A percentile compares a stretch with the other conserved stretches of the same genome.
These are phyloP conservation scores for Lophiotrema nucula DNA, from an alignment of 495 filamentous ascomycete genomes.

Conservation along the genomic window DNA sequence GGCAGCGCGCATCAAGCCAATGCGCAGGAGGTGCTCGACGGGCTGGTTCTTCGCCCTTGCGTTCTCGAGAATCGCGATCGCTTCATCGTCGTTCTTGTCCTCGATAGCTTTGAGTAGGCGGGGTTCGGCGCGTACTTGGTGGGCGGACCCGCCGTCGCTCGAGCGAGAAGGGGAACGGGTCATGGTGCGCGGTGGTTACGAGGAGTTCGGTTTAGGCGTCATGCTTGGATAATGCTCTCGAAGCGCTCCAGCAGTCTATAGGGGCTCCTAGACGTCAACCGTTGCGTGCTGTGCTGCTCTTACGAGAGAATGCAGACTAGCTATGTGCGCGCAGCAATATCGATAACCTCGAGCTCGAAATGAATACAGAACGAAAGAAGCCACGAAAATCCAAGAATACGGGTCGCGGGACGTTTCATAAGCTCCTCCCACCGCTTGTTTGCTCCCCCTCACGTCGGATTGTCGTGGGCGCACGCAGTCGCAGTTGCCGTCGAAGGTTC, in stretches of 20 bases:
- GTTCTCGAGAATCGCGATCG: constrained; percentile 43
- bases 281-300: not conserved
- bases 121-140: constrained; percentile 51
- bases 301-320: too few species aligned
- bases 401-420: not conserved
- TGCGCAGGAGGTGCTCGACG: constrained; percentile 51
- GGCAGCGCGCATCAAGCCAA: constrained; percentile 51
- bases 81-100: constrained; percentile 42
- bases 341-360: not conserved
- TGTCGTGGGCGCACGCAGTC: too few species aligned
- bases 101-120: constrained; percentile 54
- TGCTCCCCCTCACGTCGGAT: not conserved
- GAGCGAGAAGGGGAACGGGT: constrained; percentile 31
- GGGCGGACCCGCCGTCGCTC: constrained; percentile 26
- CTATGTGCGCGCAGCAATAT: not conserved
- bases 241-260: constrained; percentile 17
- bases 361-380: not conserved
- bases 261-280: not conserved
- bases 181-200: constrained; percentile 26
- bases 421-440: not conserved
- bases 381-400: not conserved
- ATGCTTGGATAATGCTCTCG: too few species aligned
- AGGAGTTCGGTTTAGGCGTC: too few species aligned
- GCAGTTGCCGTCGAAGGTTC: too few species aligned
- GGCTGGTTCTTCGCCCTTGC: constrained; percentile 48